Evolutionary conservation across 352 stramenopile species (phyloP).

Genomic region (Phytophthora vignae): DNA sequence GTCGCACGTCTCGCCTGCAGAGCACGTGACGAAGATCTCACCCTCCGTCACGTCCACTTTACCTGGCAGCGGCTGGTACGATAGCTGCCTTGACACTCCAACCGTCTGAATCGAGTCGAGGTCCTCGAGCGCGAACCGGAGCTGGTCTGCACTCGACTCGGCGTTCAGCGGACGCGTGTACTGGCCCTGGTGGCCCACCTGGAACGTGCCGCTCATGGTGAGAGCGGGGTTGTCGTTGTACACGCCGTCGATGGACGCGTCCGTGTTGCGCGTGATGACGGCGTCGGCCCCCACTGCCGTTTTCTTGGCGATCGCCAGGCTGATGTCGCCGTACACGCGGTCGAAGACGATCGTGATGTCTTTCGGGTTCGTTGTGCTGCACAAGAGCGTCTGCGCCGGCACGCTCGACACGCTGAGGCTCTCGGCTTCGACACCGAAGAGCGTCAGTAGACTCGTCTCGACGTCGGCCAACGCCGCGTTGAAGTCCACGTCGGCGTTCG

Average conservation of each 20-base stretch:
- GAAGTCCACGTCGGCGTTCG: conserved; percentile 31
- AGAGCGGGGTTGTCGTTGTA: conserved; percentile 53
- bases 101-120: conserved; percentile 61
- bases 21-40: conserved; percentile 68
- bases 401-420: conserved; percentile 66
- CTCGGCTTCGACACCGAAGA: conserved; percentile 62
- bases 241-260: conserved; percentile 61
- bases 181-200: conserved; percentile 68
- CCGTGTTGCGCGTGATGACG: conserved; percentile 21
- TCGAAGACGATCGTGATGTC: conserved; percentile 73
- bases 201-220: conserved; percentile 84
- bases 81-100: conserved; percentile 51
- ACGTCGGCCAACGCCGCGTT: conserved; percentile 39
- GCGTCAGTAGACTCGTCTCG: conserved; percentile 47
- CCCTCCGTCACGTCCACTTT: conserved; percentile 65
- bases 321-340: conserved; percentile 63
- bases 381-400: conserved; percentile 47
- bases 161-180: conserved; percentile 76
- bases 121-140: conserved; percentile 76
- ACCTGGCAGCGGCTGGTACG: conserved; percentile 49
- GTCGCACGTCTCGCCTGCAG: conserved; percentile 49
- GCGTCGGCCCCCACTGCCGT: conserved; percentile 27
- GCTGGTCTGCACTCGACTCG: conserved; percentile 66
- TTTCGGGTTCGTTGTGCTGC: conserved; percentile 22
- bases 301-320: conserved; percentile 34